Evolutionary conservation across 768 basidiomycete genomes (phyloP).

Genomic region (Lactarius sp.): DNA sequence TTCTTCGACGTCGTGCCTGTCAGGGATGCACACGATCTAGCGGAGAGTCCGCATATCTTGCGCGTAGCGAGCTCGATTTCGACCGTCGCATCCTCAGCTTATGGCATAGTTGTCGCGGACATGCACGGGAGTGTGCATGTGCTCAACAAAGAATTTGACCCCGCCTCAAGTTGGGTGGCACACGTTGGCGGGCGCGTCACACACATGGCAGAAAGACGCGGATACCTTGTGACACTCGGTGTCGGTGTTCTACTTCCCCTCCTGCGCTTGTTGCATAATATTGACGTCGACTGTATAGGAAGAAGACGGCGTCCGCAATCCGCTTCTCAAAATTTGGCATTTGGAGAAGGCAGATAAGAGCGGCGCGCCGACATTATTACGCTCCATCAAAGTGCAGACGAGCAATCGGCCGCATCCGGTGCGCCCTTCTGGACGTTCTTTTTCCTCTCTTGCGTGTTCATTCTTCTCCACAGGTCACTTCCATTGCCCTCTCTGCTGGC

Average conservation of each 20-base stretch:
- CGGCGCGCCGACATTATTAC: slow-evolving; percentile 56
- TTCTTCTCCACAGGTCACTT: slow-evolving; percentile 40
- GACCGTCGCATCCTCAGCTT: slow-evolving; percentile 54
- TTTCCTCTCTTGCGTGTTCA: slow-evolving; percentile 5
- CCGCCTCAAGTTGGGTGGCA: slow-evolving; percentile 69
- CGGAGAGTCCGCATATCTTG: slow-evolving; percentile 71
- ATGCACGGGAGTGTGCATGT: slow-evolving; percentile 80
- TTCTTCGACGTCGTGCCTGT: slow-evolving; percentile 82
- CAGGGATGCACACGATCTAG: slow-evolving; percentile 74
- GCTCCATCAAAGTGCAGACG: slow-evolving; percentile 72
- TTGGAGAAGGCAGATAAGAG: slow-evolving; percentile 65
- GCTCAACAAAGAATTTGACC: slow-evolving; percentile 69
- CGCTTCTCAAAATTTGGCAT: slow-evolving; percentile 87
- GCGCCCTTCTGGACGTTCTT: slow-evolving; percentile 11
- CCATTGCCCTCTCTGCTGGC: slow-evolving; percentile 70
- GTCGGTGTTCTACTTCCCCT: slow-evolving; percentile 42
- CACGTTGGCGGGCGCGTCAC: slow-evolving; percentile 77
- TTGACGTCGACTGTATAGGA: slow-evolving; percentile 45
- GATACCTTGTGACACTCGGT: slow-evolving; percentile 83
- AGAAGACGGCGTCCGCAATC: slow-evolving; percentile 61
- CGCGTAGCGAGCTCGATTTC: slow-evolving; percentile 72
- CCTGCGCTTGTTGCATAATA: slow-evolving; percentile 2
- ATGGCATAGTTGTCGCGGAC: slow-evolving; percentile 74
- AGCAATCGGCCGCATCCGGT: slow-evolving; percentile 78
- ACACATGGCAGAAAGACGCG: slow-evolving; percentile 79